Evolutionary conservation across 2,329 filamentous ascomycete species (phyloP), one percentile per base, ranked within the genome.

Genomic region (Fusarium setosum): DNA sequence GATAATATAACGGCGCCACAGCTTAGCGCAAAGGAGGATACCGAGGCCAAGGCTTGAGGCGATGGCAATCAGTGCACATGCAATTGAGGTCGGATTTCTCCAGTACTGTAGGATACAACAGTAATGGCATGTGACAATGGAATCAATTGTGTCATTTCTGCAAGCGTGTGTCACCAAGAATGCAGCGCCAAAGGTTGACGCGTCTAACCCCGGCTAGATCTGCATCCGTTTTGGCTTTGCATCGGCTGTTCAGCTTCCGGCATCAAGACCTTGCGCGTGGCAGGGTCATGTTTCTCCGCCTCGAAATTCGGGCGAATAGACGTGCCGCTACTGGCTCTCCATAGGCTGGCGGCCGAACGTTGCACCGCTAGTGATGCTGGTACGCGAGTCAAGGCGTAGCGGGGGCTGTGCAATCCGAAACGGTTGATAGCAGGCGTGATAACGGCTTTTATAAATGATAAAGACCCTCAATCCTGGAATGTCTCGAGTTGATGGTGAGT

Each of bases 321-420:
- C 32, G 21, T 41, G 20, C 63, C 52, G 47, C 3, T 20, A 18
- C 15, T 31, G 15, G 15, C 21, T 13, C n/a, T n/a, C 23, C 18
- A 56, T 38, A 61, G 51, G 11, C 12, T 53, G 10, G 44, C 38
- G 24, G 62, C 20, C 32, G 24, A 37, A 55, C n/a, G 34, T 54
- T 32, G 20, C 20, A 12, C 40, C 17, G 32, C 45, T 23, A 49
- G 21, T n/a, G 44, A 31, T 24, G 9, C 24, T 13, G 29, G 54
- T 41, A 49, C 35, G 53, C 32, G n/a, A 15, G 32, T 35, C 26
- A 29, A 29, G 26, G 26, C 26, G 26, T 29, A 29, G 26, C 26
- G 26, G 11, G 26, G 41, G 59, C 60, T 29, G 24, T 63, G 52
- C 29, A 44, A 37, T 12, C n/a, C 55, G 59, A 63, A 63, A 63